Base-by-base conservation (phyloP, 1,284 basidiomycete species). In the Sporisorium reilianum region DNA sequence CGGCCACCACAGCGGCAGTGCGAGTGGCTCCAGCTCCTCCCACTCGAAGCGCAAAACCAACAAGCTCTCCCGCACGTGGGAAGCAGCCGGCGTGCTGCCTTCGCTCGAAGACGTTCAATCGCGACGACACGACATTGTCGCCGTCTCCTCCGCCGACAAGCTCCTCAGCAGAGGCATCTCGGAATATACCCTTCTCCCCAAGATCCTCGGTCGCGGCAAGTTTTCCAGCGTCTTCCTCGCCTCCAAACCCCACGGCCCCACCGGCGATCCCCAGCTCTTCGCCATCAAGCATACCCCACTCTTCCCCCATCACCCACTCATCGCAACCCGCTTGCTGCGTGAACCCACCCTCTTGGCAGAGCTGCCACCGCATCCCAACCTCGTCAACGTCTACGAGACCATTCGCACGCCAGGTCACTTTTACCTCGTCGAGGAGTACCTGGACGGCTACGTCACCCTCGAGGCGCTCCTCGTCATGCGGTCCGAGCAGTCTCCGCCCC, bases 251-350 rank as follows among this genome's bases (percentile, higher is more conserved):
- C 41, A 70, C 11, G 73, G 73, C 7, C 67, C 73, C 12, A 70
- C 66, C 16, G 80, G 80, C n/a, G 73, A 81, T 40, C 69, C 74
- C 5, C 55, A 73, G 52, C 67, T 75, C 3, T 87, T 85, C 73
- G 88, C 88, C 0, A 84, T 89, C 77, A 89, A 89, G 71, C 88
- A 89, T 77, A 89, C 88, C 2, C 87, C 88, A 4, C 84, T 89
- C 20, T 87, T 88, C 63, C 87, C 88, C 0, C 88, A 89, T 69
- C 88, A 89, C 71, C 87, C 88, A 6, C 83, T 89, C 25, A 89
- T 89, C 56, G 86, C 88, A 2, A 86, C 87, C 0, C 84, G 88
- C 5, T 82, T 89, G 10, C 81, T 89, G 0, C 86, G 88, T 28
- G 88, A 89, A 62, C 88, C 88, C 0, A 87, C 86, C 0, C 84